Percentiles rank a stretch among this genome's conserved stretches.
Conservation (phyloP, 495 filamentous ascomycete genomes). For the Penicillium nucicola region DNA sequence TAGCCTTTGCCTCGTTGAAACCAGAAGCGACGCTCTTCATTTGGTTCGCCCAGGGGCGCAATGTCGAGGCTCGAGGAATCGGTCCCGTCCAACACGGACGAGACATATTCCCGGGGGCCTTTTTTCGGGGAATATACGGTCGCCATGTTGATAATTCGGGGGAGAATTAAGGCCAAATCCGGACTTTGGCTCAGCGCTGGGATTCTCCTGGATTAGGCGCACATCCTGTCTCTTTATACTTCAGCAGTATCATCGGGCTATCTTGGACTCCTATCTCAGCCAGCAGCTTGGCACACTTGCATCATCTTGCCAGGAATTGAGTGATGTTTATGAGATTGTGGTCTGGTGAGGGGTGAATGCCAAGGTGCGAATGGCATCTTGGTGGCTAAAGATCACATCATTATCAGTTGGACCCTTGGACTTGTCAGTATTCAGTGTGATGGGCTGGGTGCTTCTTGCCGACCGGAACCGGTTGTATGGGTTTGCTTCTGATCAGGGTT, state of each 20-base stretch:
- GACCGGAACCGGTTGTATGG: too few species aligned
- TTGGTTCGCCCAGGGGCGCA: conserved; percentile 14
- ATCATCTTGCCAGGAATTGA: conserved; percentile 1
- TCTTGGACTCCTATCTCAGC: background rate
- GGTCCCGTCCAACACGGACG: background rate
- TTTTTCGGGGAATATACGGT: conserved; percentile 9
- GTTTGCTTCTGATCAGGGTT: too few species aligned
- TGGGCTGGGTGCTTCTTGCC: too few species aligned
- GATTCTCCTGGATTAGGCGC: too few species aligned
- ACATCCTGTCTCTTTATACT: background rate
- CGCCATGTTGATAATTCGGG: background rate
- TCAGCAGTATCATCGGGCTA: background rate
- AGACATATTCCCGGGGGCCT: background rate
- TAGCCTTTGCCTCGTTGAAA: conserved; percentile 21
- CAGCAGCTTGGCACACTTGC: background rate
- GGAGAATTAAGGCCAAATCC: too few species aligned
- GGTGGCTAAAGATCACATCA: conserved; percentile 6
- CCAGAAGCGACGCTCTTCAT: conserved; percentile 20
- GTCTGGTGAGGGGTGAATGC: background rate
- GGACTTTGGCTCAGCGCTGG: too few species aligned
- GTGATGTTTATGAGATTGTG: background rate
- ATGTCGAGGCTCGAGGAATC: conserved; percentile 3
- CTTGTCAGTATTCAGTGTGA: too few species aligned
- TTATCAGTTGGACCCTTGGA: background rate
- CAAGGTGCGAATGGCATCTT: conserved; percentile 4